Conservation (phyloP, 2,329 filamentous ascomycete species). For the Fusarium siculi region DNA sequence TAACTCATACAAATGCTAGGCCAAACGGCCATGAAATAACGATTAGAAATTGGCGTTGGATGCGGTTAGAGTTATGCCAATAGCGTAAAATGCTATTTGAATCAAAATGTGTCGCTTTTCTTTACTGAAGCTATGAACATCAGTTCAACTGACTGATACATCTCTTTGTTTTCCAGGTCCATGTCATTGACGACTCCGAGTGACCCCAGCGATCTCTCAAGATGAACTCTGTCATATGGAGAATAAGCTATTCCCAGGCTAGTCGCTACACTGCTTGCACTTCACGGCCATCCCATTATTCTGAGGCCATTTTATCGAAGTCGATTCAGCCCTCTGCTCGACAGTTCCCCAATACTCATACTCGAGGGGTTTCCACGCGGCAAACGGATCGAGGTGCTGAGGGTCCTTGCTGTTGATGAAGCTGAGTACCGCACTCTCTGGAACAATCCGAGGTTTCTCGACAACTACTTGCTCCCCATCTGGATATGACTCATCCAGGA, state of each 20-base stretch:
- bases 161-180: background rate
- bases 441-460: background rate
- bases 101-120: background rate
- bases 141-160: background rate
- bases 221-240: background rate
- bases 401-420: slow-evolving; percentile 1
- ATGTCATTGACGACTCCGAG: background rate
- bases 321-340: background rate
- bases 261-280: background rate
- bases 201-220: background rate
- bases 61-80: slow-evolving; percentile 32
- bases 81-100: slow-evolving; percentile 6
- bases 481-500: background rate
- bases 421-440: background rate
- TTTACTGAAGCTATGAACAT: background rate
- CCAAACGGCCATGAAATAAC: slow-evolving; percentile 31
- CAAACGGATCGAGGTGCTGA: background rate
- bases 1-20: background rate
- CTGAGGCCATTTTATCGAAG: background rate
- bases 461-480: no score
- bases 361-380: background rate
- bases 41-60: slow-evolving; percentile 39
- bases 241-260: background rate
- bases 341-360: background rate
- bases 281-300: background rate